Conservation (phyloP, 2,329 filamentous ascomycete genomes). For the Penicillium sp. region DNA sequence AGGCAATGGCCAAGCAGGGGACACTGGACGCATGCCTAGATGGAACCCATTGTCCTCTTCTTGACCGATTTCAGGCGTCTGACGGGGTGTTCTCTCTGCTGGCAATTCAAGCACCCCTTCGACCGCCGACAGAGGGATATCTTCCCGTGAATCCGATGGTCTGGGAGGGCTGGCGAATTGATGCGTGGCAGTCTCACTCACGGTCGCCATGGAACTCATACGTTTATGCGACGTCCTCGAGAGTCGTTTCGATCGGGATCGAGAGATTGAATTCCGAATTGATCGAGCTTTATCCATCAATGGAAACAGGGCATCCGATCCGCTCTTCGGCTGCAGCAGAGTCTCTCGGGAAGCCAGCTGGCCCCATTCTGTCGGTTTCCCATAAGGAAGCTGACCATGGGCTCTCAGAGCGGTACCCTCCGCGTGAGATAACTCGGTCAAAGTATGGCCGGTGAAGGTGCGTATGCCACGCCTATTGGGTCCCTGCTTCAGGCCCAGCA, state of each 20-base stretch:
- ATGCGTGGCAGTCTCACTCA: slow-evolving; percentile 27
- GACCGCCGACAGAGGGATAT: slow-evolving; percentile 34
- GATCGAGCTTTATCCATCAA: slow-evolving; percentile 32
- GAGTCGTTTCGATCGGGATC: slow-evolving; percentile 34
- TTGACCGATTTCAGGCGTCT: slow-evolving; percentile 35
- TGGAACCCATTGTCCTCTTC: slow-evolving; percentile 21
- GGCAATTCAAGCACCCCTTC: slow-evolving; percentile 36
- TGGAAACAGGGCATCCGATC: slow-evolving; percentile 23
- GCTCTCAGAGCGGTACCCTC: slow-evolving; percentile 32
- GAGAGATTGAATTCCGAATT: slow-evolving; percentile 34
- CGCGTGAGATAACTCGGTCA: slow-evolving; percentile 33
- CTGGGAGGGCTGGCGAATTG: slow-evolving; percentile 22
- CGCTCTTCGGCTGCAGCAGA: slow-evolving; percentile 20
- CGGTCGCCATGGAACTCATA: slow-evolving; percentile 32
- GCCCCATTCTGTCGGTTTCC: slow-evolving; percentile 37
- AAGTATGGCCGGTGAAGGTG: slow-evolving; percentile 27
- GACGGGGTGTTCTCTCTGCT: slow-evolving; percentile 38
- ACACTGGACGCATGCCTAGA: slow-evolving; percentile 29
- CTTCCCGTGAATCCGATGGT: slow-evolving; percentile 26
- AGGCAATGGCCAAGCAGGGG: slow-evolving; percentile 33
- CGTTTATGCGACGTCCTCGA: slow-evolving; percentile 29
- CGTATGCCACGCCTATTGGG: slow-evolving; percentile 21
- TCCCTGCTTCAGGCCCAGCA: slow-evolving; percentile 25
- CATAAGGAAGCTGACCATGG: slow-evolving; percentile 36
- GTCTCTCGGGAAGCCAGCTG: slow-evolving; percentile 34